Base-by-base conservation (phyloP, 192 early-diverging fungal genomes). In the Linderina pennispora region DNA sequence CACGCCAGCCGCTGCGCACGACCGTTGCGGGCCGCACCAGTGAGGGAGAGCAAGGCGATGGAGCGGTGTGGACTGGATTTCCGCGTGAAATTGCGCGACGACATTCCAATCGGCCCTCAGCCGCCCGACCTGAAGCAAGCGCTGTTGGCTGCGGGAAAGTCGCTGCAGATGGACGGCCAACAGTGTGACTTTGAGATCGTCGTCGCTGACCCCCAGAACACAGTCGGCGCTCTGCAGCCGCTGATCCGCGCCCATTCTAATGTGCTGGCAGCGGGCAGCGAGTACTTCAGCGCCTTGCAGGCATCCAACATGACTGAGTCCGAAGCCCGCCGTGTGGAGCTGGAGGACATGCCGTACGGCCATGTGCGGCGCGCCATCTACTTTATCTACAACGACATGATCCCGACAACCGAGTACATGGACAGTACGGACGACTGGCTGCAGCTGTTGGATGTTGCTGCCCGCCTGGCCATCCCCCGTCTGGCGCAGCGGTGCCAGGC, bases 221-320 rank as follows among this genome's bases (percentile, higher is more conserved):
- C 41, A 2, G 55, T 60, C n/a, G 67, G 67, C 24, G 48, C 52
- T 21, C 36, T 71, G 23, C 67, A 71, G 49, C 67, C 67, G 34
- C 67, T 61, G 1, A 54, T 71, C 13, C 14, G 56, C 2, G 61
- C 67, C 0, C 67, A 71, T 23, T 60, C 51, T 23, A 26, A 42
- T 15, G 61, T 71, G 28, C 51, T 71, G 21, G 51, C 51, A 0
- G 60, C 55, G 8, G 67, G 67, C 11, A 71, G 67, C 40, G 67
- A 71, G 17, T 71, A 71, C 35, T 71, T 71, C 45, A 60, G 55
- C 0, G 67, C 67, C 15, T 43, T 71, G 34, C 53, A 63, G 20
- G 42, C 43, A 2, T 71, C 67, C 9, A 21, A 48, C 15, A 71
- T 71, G 67, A 43, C 60, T 15, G 67, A 71, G 26, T 32, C 59